These are phyloP conservation scores for Porphyrellus cyaneotinctus DNA, from an alignment of 768 basidiomycete genomes.

Conservation along the genomic window DNA sequence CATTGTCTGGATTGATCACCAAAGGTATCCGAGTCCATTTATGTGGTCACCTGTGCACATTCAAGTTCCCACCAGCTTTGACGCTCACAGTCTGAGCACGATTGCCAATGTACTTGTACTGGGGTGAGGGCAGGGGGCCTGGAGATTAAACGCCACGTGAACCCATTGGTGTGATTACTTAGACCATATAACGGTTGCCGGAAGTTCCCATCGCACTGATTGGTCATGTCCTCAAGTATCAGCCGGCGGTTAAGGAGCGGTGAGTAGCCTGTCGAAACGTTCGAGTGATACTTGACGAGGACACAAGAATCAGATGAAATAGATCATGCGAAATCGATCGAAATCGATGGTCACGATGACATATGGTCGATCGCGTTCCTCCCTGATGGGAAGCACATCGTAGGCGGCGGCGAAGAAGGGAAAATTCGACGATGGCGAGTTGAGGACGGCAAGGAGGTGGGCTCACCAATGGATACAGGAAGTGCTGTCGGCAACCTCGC, in stretches of 20 bases:
- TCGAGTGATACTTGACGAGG: too few species aligned
- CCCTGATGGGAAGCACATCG: not conserved
- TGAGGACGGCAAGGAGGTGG: not conserved
- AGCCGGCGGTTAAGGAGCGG: not conserved
- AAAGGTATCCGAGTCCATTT: too few species aligned
- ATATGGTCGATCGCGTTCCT: not conserved
- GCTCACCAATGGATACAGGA: not conserved
- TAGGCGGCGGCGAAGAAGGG: not conserved
- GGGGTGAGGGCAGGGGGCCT: too few species aligned
- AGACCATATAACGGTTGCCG: too few species aligned
- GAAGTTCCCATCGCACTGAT: not conserved
- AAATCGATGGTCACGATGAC: not conserved
- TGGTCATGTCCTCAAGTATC: not conserved
- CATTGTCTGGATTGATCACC: too few species aligned
- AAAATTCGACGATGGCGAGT: not conserved
- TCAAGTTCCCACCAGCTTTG: too few species aligned
- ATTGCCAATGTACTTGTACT: too few species aligned
- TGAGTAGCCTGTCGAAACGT: not conserved
- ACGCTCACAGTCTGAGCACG: too few species aligned
- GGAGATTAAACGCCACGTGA: too few species aligned
- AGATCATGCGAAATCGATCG: not conserved
- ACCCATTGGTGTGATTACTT: too few species aligned
- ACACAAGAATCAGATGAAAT: not conserved
- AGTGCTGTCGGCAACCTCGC: not conserved
- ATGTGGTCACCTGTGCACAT: too few species aligned